A percentile compares a stretch with the other conserved stretches of the same genome.
Evolutionary conservation across 306 rosid genomes (phyloP).

Genomic region (Quercus ilex): DNA sequence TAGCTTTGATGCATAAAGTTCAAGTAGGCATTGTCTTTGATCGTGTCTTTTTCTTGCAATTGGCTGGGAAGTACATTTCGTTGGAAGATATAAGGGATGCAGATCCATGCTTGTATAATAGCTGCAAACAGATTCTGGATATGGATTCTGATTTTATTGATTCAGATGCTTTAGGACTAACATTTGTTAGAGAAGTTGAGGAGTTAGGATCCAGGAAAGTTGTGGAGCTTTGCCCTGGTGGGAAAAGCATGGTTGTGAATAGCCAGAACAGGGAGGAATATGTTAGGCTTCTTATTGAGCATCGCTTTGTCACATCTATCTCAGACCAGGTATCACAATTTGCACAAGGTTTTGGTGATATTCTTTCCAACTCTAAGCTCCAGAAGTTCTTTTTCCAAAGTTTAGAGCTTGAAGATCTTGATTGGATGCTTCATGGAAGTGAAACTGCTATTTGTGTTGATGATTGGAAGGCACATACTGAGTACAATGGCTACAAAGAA

Average conservation of each 20-base stretch:
- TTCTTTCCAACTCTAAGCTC: conserved; percentile 48
- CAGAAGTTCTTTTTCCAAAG: conserved; percentile 54
- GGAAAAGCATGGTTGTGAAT: conserved; percentile 58
- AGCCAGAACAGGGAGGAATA: conserved; percentile 69
- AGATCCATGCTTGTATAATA: conserved; percentile 67
- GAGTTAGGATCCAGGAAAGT: conserved; percentile 69
- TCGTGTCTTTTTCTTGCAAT: conserved; percentile 78
- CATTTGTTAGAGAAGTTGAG: conserved; percentile 87
- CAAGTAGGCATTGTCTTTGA: conserved; percentile 93
- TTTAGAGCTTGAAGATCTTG: conserved; percentile 87
- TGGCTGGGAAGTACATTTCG: conserved; percentile 64
- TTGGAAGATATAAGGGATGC: conserved; percentile 80
- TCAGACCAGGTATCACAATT: conserved; percentile 76
- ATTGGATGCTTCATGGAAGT: conserved; percentile 87
- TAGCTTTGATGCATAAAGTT: conserved; percentile 91
- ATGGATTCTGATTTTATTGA: conserved; percentile 80
- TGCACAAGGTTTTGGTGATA: conserved; percentile 72
- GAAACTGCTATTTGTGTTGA: conserved; percentile 62
- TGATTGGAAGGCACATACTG: conserved; percentile 94
- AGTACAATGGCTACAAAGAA: conserved; percentile 79
- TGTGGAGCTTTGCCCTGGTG: conserved; percentile 72
- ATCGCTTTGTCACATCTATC: conserved; percentile 71
- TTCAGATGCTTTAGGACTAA: conserved; percentile 83
- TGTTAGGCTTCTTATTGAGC: conserved; percentile 66
- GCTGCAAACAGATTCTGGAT: conserved; percentile 81